These are phyloP conservation scores for Pleurotus citrinopileatus DNA, from an alignment of 768 basidiomycete genomes.

Conservation along the genomic window DNA sequence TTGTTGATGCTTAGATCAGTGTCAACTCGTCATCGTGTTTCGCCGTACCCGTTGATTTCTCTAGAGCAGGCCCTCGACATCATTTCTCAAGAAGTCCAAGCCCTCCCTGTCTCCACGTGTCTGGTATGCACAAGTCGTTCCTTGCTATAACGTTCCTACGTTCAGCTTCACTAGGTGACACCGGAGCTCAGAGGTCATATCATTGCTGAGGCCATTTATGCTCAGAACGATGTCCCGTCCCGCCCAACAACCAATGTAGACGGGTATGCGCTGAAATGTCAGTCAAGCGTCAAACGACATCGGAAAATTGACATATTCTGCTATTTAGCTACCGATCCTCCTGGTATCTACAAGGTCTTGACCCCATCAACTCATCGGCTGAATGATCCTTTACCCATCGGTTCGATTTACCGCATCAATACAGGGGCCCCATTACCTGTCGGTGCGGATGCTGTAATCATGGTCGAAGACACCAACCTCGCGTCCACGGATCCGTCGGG, in stretches of 20 bases:
- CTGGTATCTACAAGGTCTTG: conserved; percentile 66
- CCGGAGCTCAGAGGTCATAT: conserved; percentile 60
- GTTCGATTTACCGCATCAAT: conserved; percentile 73
- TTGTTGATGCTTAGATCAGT: conserved; percentile 36
- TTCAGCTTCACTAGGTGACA: conserved; percentile 45
- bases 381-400: conserved; percentile 43
- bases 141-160: neutral
- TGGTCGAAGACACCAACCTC: conserved; percentile 90
- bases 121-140: conserved; percentile 35
- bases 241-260: conserved; percentile 80
- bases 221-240: conserved; percentile 61
- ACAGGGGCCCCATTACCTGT: conserved; percentile 80
- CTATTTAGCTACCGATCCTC: conserved; percentile 53
- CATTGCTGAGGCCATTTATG: conserved; percentile 72
- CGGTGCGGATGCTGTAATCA: conserved; percentile 78
- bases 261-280: conserved; percentile 81
- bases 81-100: conserved; percentile 46
- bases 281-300: conserved; percentile 15
- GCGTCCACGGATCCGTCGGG: conserved; percentile 46
- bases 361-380: conserved; percentile 53
- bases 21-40: conserved; percentile 68
- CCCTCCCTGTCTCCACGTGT: conserved; percentile 35
- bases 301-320: neutral
- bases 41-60: conserved; percentile 72
- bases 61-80: conserved; percentile 61